A percentile compares a stretch with the other conserved stretches of the same genome.
Conservation (phyloP, 1,139 yeast genomes). For the Protomyces arabidopsidicola region DNA sequence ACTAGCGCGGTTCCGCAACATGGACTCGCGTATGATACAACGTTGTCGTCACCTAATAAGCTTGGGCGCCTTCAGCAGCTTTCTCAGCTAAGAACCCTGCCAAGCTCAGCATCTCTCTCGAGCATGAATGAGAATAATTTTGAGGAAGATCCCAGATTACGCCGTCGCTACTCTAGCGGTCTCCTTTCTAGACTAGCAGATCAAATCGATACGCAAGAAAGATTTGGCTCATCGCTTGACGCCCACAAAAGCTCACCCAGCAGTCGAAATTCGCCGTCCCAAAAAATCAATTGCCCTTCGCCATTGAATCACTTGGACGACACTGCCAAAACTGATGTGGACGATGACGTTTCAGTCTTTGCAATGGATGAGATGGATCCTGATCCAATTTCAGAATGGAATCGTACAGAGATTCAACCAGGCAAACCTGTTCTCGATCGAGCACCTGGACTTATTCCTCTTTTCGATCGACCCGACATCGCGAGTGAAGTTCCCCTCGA, state of each 20-base stretch:
- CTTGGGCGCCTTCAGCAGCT: not conserved
- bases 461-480: not conserved
- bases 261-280: not conserved
- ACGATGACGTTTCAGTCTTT: slow-evolving; percentile 9
- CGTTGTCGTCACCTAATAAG: not conserved
- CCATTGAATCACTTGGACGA: not conserved
- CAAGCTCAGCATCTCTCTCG: slow-evolving; percentile 12
- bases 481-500: not conserved
- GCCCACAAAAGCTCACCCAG: not conserved
- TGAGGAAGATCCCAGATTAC: not conserved
- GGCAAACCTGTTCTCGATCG: not conserved
- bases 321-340: not conserved
- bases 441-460: not conserved
- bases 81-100: slow-evolving; percentile 1
- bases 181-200: slow-evolving; percentile 2
- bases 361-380: slow-evolving; percentile 9
- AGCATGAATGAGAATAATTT: not conserved
- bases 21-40: not conserved
- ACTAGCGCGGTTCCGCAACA: not conserved
- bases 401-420: too few species aligned
- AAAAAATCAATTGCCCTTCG: not conserved
- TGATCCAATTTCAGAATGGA: not conserved
- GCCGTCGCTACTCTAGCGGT: slow-evolving; percentile 20
- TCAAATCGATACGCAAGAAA: not conserved
- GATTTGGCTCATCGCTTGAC: slow-evolving; percentile 14